Conservation (phyloP, 2,329 filamentous ascomycete species). For the Trichoderma sp. region DNA sequence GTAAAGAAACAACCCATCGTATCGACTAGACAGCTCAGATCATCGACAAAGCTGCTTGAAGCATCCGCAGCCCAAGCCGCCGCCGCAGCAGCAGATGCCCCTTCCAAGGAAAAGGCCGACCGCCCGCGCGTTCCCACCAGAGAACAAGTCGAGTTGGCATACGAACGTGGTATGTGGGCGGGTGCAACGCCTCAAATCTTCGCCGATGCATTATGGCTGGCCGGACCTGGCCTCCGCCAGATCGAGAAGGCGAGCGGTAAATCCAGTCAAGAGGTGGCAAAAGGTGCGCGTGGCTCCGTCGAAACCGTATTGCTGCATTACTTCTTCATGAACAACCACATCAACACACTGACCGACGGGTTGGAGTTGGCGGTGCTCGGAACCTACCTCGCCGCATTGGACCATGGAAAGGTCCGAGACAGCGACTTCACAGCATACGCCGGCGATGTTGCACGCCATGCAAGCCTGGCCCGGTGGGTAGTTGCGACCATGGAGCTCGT, state of each 20-base stretch:
- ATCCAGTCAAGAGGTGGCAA: neutral
- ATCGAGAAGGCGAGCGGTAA: slow-evolving; percentile 9
- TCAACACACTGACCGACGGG: neutral
- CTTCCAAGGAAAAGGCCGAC: neutral
- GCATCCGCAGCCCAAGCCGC: neutral
- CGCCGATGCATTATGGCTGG: slow-evolving; percentile 8
- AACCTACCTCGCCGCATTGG: neutral
- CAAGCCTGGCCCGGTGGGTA: neutral
- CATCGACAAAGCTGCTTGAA: neutral
- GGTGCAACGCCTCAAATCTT: slow-evolving; percentile 8
- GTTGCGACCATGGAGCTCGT: neutral
- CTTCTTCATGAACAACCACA: slow-evolving; percentile 17
- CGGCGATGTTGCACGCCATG: neutral
- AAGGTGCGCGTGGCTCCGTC: neutral
- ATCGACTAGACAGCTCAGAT: neutral
- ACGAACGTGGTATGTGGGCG: neutral
- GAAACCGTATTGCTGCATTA: slow-evolving; percentile 14
- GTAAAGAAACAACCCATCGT: neutral
- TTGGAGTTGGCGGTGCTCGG: slow-evolving; percentile 1
- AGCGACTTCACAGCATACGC: neutral
- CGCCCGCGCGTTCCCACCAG: neutral
- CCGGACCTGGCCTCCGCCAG: slow-evolving; percentile 1
- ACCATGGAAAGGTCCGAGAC: slow-evolving; percentile 13
- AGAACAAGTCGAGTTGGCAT: neutral
- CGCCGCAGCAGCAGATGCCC: neutral